Evolutionary conservation across 2,329 filamentous ascomycete species (phyloP).

Genomic region (Nemania serpens): DNA sequence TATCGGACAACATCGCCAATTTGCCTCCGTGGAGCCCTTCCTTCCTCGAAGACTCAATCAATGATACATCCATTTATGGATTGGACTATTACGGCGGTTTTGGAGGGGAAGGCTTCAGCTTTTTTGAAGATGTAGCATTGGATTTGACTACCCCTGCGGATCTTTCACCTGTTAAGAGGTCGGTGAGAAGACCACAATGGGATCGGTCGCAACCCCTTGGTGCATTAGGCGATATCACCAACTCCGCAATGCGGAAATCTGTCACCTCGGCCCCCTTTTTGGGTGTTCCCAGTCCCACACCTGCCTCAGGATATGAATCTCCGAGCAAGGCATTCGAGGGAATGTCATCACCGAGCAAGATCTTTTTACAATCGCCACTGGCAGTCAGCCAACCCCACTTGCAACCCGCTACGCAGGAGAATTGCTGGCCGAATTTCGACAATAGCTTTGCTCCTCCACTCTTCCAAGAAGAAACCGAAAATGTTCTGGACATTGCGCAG

Average conservation of each 20-base stretch:
- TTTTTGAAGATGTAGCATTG: conserved; percentile 56
- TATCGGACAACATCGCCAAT: conserved; percentile 50
- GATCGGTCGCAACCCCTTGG: conserved; percentile 68
- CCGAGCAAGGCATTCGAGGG: conserved; percentile 63
- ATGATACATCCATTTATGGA: conserved; percentile 53
- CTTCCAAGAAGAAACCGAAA: conserved; percentile 62
- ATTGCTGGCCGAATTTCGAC: conserved; percentile 51
- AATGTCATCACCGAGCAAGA: conserved; percentile 60
- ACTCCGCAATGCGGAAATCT: conserved; percentile 56
- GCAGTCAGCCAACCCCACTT: conserved; percentile 45
- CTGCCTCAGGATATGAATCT: conserved; percentile 53
- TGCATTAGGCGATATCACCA: conserved; percentile 65
- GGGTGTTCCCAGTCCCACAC: conserved; percentile 51
- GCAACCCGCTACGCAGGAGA: conserved; percentile 38
- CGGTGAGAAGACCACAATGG: conserved; percentile 61
- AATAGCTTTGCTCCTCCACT: conserved; percentile 61
- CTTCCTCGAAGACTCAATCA: conserved; percentile 57
- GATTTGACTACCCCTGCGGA: conserved; percentile 56
- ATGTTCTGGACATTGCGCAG: conserved; percentile 72
- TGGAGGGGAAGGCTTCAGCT: conserved; percentile 66
- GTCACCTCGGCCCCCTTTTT: conserved; percentile 56
- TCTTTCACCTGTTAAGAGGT: conserved; percentile 69
- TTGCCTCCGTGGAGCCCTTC: conserved; percentile 66
- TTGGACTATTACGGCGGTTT: conserved; percentile 41
- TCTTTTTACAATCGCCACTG: conserved; percentile 49